A percentile compares a stretch with the other conserved stretches of the same genome.
phyloP scores from a whole-genome alignment of 371 early-diverging fungal genomes.

The Circinella minor region DNA sequence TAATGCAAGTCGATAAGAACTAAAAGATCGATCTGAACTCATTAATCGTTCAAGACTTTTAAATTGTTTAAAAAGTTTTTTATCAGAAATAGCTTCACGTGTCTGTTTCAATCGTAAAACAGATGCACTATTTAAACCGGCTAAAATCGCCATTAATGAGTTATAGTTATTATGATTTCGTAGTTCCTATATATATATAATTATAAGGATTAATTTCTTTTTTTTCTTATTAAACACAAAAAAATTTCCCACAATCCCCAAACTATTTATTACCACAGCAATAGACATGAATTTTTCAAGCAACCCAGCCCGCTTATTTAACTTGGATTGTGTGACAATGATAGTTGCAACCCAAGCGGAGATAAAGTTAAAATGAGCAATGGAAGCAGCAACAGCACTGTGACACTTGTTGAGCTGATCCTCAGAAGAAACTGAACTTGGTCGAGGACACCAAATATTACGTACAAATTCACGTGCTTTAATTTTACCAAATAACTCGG shows the following conservation, averaged over 20 bases:
- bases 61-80: constrained; percentile 57
- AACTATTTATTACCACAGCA: constrained; percentile 46
- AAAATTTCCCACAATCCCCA: too few species aligned
- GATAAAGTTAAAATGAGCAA: constrained; percentile 65
- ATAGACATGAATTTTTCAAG: constrained; percentile 68
- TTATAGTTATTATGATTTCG: constrained; percentile 69
- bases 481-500: constrained; percentile 55
- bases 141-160: constrained; percentile 73
- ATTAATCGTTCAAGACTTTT: constrained; percentile 68
- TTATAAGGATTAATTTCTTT: too few species aligned
- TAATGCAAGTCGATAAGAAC: constrained; percentile 65
- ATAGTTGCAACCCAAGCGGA: constrained; percentile 73
- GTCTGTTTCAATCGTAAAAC: constrained; percentile 65
- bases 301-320: constrained; percentile 62
- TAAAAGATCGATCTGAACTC: constrained; percentile 67
- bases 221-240: too few species aligned
- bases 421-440: constrained; percentile 10
- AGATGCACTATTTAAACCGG: constrained; percentile 72
- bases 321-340: constrained; percentile 61
- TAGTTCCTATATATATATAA: constrained; percentile 35
- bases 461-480: constrained; percentile 63
- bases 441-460: constrained; percentile 49
- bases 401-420: constrained; percentile 10
- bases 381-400: constrained; percentile 54
- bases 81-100: constrained; percentile 51